These are phyloP conservation scores for Dactylonectria estremocensis DNA, from an alignment of 2,329 filamentous ascomycete species.

Conservation along the genomic window DNA sequence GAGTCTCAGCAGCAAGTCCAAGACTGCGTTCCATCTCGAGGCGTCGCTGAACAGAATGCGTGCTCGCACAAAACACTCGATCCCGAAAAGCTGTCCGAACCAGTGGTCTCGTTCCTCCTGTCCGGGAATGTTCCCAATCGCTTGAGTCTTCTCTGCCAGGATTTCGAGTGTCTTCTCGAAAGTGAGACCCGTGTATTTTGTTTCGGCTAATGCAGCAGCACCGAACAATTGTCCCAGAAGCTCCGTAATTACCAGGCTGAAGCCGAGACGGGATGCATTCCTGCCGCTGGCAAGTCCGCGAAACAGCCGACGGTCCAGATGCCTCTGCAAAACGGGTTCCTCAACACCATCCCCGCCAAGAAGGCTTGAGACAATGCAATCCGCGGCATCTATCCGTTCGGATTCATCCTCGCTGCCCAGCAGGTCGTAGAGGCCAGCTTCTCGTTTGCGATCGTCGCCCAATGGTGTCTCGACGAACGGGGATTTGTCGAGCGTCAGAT, in stretches of 20 bases:
- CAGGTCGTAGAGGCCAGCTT: constrained; percentile 72
- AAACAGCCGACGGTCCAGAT: constrained; percentile 80
- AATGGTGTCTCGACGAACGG: constrained; percentile 68
- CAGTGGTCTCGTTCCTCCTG: constrained; percentile 90
- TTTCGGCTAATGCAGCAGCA: constrained; percentile 58
- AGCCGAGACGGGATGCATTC: constrained; percentile 90
- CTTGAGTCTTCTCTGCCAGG: constrained; percentile 69
- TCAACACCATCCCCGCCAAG: constrained; percentile 64
- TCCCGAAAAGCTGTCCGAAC: constrained; percentile 89
- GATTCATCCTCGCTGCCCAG: constrained; percentile 72
- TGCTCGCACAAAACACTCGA: constrained; percentile 88
- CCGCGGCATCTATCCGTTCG: constrained; percentile 72
- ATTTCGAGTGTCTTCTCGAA: constrained; percentile 70
- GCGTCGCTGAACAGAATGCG: constrained; percentile 76
- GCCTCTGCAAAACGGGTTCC: constrained; percentile 69
- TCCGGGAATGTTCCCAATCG: constrained; percentile 67
- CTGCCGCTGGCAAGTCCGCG: constrained; percentile 90
- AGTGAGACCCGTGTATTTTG: constrained; percentile 67
- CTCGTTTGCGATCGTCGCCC: constrained; percentile 69
- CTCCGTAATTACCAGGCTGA: constrained; percentile 90
- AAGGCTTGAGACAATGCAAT: constrained; percentile 71
- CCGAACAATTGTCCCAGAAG: constrained; percentile 80
- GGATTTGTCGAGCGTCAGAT: constrained; percentile 52
- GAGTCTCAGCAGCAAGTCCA: constrained; percentile 81
- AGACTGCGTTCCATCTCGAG: constrained; percentile 75